Conservation (phyloP, 208 protist genomes). For the Naegleria gruberi region DNA sequence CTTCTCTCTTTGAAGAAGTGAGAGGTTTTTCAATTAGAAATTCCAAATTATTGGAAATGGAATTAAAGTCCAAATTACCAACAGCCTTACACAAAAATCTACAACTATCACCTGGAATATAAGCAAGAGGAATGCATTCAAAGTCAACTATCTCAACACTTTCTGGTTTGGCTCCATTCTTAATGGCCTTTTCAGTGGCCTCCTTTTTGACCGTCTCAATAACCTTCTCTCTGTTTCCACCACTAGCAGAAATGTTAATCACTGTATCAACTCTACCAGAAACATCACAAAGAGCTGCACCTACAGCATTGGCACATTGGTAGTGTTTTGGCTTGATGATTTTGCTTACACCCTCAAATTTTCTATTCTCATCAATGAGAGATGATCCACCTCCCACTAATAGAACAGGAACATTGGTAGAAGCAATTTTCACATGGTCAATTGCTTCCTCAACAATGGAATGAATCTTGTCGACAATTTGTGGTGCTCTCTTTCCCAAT, state of each 20-base stretch:
- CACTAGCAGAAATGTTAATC: neutral
- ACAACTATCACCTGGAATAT: neutral
- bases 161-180: neutral
- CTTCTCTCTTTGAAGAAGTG: too few species aligned
- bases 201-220: neutral
- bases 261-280: neutral
- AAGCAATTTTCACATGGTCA: neutral
- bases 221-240: neutral
- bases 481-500: neutral
- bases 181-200: neutral
- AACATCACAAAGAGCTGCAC: neutral
- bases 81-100: neutral
- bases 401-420: neutral
- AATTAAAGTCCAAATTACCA: neutral
- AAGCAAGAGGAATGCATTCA: neutral
- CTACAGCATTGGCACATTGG: neutral
- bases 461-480: neutral
- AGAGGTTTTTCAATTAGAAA: too few species aligned
- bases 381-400: neutral
- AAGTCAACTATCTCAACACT: neutral
- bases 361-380: neutral
- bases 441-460: neutral
- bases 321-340: neutral
- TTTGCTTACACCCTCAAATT: neutral
- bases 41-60: neutral